Base-by-base conservation (phyloP, 2,329 filamentous ascomycete genomes). In the Clonostachys sp. region DNA sequence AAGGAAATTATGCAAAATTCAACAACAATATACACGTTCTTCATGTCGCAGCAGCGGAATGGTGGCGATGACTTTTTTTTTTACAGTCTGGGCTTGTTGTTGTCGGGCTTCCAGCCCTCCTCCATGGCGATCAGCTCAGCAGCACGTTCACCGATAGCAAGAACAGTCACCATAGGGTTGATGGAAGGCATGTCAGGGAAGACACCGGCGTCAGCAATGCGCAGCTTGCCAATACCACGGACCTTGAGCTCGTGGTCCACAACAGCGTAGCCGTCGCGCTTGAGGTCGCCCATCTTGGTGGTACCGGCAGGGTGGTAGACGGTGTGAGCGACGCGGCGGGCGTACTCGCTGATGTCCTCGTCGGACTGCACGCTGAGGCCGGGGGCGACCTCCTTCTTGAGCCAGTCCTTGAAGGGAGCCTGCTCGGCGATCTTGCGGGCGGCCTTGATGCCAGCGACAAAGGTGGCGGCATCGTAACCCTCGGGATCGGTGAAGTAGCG, bases 221-320 rank as follows among this genome's bases (percentile, higher is more conserved):
- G 80, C 49, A 95, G 68, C 33, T 81, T 82, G 71, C 83, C 81
- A 53, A 95, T 67, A 1, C 88, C 89, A 30, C 82, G 75, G 33
- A 95, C 73, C 70, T 80, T 86, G 52, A 95, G 68, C 61, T 85
- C 74, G 24, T 78, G 76, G 61, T 94, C 86, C n/a, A 95, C 90
- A 17, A 95, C 91, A 6, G 89, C 89, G 63, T 84, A 70, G 44
- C 79, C 70, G 62, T 95, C 88, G 46, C 72, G 78, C 48, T 64
- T 65, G 6, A 87, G 68, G 59, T 91, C 83, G 34, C 89, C 89
- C 90, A 95, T 95, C 76, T 91, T 91, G 47, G 89, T 94, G 16
- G 90, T 95, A 45, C 90, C 90, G 12, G 87, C 86, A 0, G 90
- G 90, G 67, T 95, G 90, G 69, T 95, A 95, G 33, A 95, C 89